Evolutionary conservation across 257 asterid genomes (phyloP), one percentile per base, ranked within the genome.

Genomic region (Solanum pimpinellifolium): DNA sequence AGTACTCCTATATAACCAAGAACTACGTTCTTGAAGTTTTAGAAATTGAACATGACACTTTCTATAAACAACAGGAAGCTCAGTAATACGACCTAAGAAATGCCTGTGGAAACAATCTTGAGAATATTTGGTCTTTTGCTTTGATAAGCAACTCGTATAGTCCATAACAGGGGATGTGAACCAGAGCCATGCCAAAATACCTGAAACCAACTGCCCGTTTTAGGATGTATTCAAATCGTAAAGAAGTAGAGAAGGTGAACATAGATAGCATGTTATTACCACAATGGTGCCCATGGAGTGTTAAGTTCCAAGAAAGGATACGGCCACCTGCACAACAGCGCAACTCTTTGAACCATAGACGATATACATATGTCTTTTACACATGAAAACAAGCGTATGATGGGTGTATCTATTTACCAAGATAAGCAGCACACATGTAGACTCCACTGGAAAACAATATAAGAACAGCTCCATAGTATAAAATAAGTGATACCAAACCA

Each of bases 261-360:
- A 20, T 8, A 31, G 10, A 62, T 33, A 25, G 42, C 77, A 78
- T 33, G 42, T 14, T 49, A 52, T 88, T 91, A 95, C 98, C 99
- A 96, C 83, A 94, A 76, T 10, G 99, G 99, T 15, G 99, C 98
- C 92, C 88, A 91, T 83, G 96, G 92, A 87, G 96, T 92, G 56
- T 93, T 88, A 82, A 95, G 99, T 52, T 95, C 98, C 70, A 96
- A 95, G 92, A 96, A 96, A 82, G 99, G 99, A 89, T 96, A 95
- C 25, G 99, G 98, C 99, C 99, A 96, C 99, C 98, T 96, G 94
- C 91, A 88, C 65, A 5, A 73, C 5, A 85, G 8, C 16, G 10
- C 4, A 27, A n/a, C 44, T 44, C 3, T 11, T 20, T 21, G 56
- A 76, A 85, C 11, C 70, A n/a, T 20, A 23, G 31, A 84, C 31